Percentiles rank a stretch among this genome's conserved stretches.
phyloP scores from a whole-genome alignment of 108 stramenopile species.

The Skeletonema costatum region DNA sequence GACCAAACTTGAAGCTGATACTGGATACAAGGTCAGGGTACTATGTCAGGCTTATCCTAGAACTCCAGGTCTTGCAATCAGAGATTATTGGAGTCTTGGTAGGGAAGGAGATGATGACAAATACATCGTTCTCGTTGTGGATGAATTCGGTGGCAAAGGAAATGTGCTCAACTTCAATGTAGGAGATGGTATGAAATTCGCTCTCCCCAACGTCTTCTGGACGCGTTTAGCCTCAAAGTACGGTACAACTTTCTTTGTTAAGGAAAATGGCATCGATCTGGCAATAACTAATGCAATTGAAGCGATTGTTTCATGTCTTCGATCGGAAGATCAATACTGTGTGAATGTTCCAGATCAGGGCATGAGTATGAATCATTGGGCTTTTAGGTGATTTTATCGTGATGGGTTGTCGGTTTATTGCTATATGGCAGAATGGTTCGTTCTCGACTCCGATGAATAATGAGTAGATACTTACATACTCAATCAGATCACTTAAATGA shows the following conservation, averaged over 20 bases:
- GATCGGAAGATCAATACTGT: slow-evolving; percentile 86
- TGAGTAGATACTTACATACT: not conserved
- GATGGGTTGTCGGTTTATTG: too few relatives aligned
- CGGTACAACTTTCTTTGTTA: slow-evolving; percentile 85
- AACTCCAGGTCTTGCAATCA: slow-evolving; percentile 76
- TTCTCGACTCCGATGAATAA: not conserved
- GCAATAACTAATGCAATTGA: slow-evolving; percentile 84
- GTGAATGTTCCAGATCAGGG: slow-evolving; percentile 76
- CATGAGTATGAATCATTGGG: slow-evolving; percentile 74
- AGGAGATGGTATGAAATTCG: slow-evolving; percentile 85
- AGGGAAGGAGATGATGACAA: slow-evolving; percentile 91
- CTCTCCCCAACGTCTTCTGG: slow-evolving; percentile 89
- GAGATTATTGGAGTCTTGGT: slow-evolving; percentile 89
- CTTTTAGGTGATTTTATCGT: too few relatives aligned
- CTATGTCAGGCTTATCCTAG: slow-evolving; percentile 87
- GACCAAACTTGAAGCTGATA: slow-evolving; percentile 70
- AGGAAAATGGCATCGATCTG: slow-evolving; percentile 86
- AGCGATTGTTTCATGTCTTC: slow-evolving; percentile 73
- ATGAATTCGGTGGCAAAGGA: slow-evolving; percentile 86
- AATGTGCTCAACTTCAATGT: slow-evolving; percentile 91
- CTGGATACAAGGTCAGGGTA: slow-evolving; percentile 78
- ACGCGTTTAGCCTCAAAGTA: slow-evolving; percentile 78
- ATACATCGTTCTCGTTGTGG: slow-evolving; percentile 84
- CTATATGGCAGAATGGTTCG: not conserved
- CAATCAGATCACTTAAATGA: not conserved